Percentiles rank a stretch among this genome's conserved stretches.
phyloP scores from a whole-genome alignment of 768 basidiomycete genomes.

The Pleurotus eryngii region DNA sequence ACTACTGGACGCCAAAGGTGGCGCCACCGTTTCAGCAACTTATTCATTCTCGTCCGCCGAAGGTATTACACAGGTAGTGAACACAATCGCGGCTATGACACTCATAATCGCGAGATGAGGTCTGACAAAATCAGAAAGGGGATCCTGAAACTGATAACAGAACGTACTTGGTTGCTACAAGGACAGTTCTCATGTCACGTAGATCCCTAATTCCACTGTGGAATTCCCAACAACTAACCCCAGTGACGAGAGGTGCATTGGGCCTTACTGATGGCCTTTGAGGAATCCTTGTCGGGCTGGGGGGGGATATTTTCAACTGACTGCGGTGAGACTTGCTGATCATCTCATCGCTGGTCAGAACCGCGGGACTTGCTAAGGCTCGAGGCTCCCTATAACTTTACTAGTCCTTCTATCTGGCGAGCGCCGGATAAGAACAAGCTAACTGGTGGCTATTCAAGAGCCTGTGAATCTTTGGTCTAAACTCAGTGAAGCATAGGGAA shows the following conservation, averaged over 20 bases:
- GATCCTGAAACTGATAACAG: not conserved
- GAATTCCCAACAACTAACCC: slow-evolving; percentile 66
- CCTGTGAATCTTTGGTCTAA: too few relatives aligned
- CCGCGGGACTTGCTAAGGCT: too few relatives aligned
- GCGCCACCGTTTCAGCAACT: too few relatives aligned
- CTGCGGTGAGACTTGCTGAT: too few relatives aligned
- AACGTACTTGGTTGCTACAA: slow-evolving; percentile 53
- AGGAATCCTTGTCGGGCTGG: slow-evolving; percentile 10
- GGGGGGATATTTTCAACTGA: too few relatives aligned
- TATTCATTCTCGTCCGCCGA: slow-evolving; percentile 30
- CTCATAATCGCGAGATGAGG: slow-evolving; percentile 51
- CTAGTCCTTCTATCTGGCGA: too few relatives aligned
- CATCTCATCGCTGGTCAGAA: too few relatives aligned
- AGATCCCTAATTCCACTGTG: slow-evolving; percentile 55
- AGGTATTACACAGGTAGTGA: slow-evolving; percentile 50
- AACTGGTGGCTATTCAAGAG: too few relatives aligned
- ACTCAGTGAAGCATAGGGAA: too few relatives aligned
- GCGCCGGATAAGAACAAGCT: too few relatives aligned
- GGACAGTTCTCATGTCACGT: slow-evolving; percentile 54
- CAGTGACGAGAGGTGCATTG: slow-evolving; percentile 49
- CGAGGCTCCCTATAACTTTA: too few relatives aligned
- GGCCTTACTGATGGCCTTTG: slow-evolving; percentile 43
- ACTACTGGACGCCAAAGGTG: too few relatives aligned
- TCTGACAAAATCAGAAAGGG: slow-evolving; percentile 25
- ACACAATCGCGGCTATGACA: slow-evolving; percentile 42